These are phyloP conservation scores for Yarrowia porcina DNA, from an alignment of 805 yeast genomes.

Conservation along the genomic window DNA sequence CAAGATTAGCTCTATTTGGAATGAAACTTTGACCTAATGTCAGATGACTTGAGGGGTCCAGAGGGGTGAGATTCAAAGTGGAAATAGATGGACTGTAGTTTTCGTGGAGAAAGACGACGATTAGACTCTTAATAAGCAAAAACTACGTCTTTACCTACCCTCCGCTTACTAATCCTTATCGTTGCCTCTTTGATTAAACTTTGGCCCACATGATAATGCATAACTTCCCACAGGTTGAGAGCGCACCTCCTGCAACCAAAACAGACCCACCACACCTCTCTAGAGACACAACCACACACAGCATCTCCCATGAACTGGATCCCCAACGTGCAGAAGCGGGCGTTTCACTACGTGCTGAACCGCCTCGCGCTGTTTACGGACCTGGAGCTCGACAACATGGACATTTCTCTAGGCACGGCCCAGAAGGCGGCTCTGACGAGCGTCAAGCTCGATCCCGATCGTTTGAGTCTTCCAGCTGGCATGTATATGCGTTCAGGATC, in stretches of 20 bases:
- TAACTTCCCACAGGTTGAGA: background rate
- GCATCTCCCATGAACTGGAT: conserved; percentile 49
- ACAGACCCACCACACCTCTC: background rate
- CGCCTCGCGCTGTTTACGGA: conserved; percentile 79
- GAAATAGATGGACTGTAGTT: no score
- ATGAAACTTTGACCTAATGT: conserved; percentile 1
- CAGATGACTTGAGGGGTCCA: conserved; percentile 1
- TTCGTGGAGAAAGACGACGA: no score
- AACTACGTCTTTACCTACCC: no score
- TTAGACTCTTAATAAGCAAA: no score
- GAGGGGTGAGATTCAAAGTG: no score
- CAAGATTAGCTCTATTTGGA: conserved; percentile 10
- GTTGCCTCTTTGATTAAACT: conserved; percentile 16
- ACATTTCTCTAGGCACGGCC: conserved; percentile 67
- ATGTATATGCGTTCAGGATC: conserved; percentile 54
- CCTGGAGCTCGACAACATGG: conserved; percentile 75
- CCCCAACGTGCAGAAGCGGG: conserved; percentile 79
- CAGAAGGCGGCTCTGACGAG: conserved; percentile 45
- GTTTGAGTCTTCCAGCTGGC: conserved; percentile 59
- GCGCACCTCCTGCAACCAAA: background rate
- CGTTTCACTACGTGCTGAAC: conserved; percentile 73
- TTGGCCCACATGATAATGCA: conserved; percentile 16
- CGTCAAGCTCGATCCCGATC: conserved; percentile 69
- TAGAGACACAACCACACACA: background rate
- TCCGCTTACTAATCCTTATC: background rate